These are phyloP conservation scores for Paraphysoderma sedebokerense DNA, from an alignment of 371 early-diverging fungal genomes.

Conservation along the genomic window DNA sequence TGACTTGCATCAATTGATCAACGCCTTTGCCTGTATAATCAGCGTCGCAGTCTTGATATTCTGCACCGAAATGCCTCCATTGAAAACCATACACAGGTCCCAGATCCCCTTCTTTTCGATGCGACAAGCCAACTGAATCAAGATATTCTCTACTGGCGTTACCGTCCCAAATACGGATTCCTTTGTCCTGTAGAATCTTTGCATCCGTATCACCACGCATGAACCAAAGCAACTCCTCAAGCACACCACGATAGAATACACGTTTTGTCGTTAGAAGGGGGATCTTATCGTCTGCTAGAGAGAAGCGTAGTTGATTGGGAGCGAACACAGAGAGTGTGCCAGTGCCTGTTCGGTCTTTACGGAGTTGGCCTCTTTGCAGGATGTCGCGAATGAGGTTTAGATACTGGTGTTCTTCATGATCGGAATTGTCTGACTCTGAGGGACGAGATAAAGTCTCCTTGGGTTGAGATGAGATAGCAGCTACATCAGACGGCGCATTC, in stretches of 20 bases:
- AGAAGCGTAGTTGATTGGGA: constrained; percentile 80
- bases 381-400: constrained; percentile 66
- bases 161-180: constrained; percentile 95
- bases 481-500: no score
- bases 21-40: constrained; percentile 90
- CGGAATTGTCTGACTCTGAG: no score
- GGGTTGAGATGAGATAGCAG: no score
- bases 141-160: constrained; percentile 89
- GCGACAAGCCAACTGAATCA: constrained; percentile 60
- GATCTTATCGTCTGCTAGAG: constrained; percentile 52
- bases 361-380: constrained; percentile 54
- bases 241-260: constrained; percentile 76
- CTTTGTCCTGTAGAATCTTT: constrained; percentile 56
- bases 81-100: constrained; percentile 99
- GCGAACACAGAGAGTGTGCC: constrained; percentile 93
- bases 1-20: constrained; percentile 88
- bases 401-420: constrained; percentile 86
- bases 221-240: constrained; percentile 97
- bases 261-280: constrained; percentile 97
- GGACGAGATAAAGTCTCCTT: no score
- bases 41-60: constrained; percentile 67
- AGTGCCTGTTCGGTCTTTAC: constrained; percentile 91
- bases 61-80: constrained; percentile 99
- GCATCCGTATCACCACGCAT: constrained; percentile 86
- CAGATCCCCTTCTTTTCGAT: constrained; percentile 82